phyloP scores from a whole-genome alignment of 2,329 filamentous ascomycete species.

The Talaromyces sp. region DNA sequence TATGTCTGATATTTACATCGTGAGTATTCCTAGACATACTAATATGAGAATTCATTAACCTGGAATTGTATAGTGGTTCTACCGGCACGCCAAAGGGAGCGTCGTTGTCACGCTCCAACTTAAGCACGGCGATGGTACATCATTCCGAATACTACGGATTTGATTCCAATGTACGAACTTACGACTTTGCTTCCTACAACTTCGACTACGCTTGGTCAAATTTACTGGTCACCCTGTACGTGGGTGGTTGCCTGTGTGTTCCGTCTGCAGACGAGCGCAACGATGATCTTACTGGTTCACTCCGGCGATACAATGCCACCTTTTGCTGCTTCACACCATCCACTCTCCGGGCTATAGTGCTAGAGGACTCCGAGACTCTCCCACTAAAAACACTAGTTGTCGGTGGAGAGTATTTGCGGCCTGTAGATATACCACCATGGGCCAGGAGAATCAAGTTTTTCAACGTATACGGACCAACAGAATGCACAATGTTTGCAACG shows the following conservation, averaged over 20 bases:
- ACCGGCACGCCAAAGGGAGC: conserved; percentile 53
- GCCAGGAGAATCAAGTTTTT: conserved; percentile 43
- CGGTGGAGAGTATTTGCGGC: conserved; percentile 38
- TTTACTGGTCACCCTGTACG: conserved; percentile 50
- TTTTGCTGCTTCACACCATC: conserved; percentile 58
- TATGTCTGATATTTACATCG: conserved; percentile 10
- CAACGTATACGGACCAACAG: conserved; percentile 32
- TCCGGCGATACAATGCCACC: conserved; percentile 48
- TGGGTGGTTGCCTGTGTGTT: conserved; percentile 58
- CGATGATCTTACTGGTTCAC: conserved; percentile 23
- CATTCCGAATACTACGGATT: conserved; percentile 51
- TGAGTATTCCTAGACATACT: background rate
- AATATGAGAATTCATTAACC: background rate
- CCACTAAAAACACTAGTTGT: conserved; percentile 38
- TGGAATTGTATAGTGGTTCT: background rate
- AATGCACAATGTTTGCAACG: conserved; percentile 2
- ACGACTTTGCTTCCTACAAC: conserved; percentile 54
- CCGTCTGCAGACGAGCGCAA: conserved; percentile 46
- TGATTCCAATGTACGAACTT: conserved; percentile 62
- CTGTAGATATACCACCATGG: conserved; percentile 64
- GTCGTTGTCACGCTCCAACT: conserved; percentile 57
- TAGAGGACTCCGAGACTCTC: conserved; percentile 12
- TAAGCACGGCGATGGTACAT: conserved; percentile 57
- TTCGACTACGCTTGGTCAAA: conserved; percentile 53
- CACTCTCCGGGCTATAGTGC: conserved; percentile 42